These are phyloP conservation scores for Tetrahymena borealis DNA, from an alignment of 73 alveolate species.

Conservation along the genomic window DNA sequence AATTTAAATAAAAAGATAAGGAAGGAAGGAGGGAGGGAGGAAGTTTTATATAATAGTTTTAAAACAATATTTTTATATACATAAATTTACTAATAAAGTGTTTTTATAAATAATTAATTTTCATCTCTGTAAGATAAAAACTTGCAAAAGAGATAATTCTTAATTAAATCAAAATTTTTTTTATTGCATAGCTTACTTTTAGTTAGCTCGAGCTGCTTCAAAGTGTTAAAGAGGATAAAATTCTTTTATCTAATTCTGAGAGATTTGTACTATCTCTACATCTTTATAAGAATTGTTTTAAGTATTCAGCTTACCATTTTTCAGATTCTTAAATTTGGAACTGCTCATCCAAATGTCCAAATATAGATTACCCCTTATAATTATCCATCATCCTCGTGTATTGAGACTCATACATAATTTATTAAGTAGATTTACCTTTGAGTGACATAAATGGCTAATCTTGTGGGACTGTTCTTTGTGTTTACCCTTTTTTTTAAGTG, in stretches of 20 bases:
- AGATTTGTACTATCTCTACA: background rate
- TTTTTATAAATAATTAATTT: too few relatives aligned
- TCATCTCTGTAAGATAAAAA: too few relatives aligned
- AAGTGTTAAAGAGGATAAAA: background rate
- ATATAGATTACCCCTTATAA: background rate
- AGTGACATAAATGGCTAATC: background rate
- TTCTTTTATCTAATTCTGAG: background rate
- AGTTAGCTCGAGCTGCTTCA: background rate
- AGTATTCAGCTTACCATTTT: background rate
- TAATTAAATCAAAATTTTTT: too few relatives aligned
- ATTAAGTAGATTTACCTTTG: background rate
- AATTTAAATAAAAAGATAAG: too few relatives aligned
- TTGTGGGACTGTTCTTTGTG: background rate
- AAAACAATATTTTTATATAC: too few relatives aligned
- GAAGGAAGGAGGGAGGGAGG: too few relatives aligned
- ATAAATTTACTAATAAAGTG: too few relatives aligned
- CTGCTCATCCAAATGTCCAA: background rate
- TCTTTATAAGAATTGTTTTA: background rate
- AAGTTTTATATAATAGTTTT: too few relatives aligned
- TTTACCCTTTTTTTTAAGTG: background rate
- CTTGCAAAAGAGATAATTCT: too few relatives aligned
- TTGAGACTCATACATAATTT: background rate
- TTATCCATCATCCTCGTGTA: background rate
- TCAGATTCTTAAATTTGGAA: background rate
- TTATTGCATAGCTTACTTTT: background rate